phyloP scores from a whole-genome alignment of 2,329 filamentous ascomycete species.

The Aspergillus texensis region DNA sequence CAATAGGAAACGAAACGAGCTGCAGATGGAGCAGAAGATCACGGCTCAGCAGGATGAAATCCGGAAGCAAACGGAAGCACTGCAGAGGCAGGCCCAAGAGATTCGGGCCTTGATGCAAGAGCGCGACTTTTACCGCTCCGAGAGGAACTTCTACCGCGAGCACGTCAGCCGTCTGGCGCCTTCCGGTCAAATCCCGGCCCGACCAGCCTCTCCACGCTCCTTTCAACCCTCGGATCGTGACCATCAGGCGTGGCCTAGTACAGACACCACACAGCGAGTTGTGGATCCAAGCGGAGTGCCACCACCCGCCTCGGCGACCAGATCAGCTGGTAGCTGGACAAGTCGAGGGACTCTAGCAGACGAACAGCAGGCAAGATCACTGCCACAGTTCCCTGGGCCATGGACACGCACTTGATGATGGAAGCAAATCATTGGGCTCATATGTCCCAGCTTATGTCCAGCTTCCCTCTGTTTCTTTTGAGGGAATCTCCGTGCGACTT shows the following conservation, averaged over 20 bases:
- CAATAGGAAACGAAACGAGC: constrained; percentile 44
- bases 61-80: constrained; percentile 30
- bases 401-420: constrained; percentile 20
- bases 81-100: constrained; percentile 37
- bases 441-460: too few species aligned
- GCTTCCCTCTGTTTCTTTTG: neutral
- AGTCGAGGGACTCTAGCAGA: constrained; percentile 13
- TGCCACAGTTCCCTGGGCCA: constrained; percentile 19
- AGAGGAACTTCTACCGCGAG: constrained; percentile 45
- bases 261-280: constrained; percentile 13
- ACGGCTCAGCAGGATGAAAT: constrained; percentile 42
- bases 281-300: constrained; percentile 11
- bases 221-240: constrained; percentile 18
- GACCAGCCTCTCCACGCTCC: constrained; percentile 35
- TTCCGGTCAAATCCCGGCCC: constrained; percentile 29
- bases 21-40: constrained; percentile 43
- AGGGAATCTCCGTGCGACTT: neutral
- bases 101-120: constrained; percentile 37
- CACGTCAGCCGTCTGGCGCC: constrained; percentile 30
- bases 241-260: constrained; percentile 13
- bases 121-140: constrained; percentile 43
- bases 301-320: constrained; percentile 7
- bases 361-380: constrained; percentile 16
- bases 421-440: neutral
- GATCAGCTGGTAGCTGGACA: constrained; percentile 18